Base-by-base conservation (phyloP, 805 yeast species). In the Helenozyma baotianmanensis region DNA sequence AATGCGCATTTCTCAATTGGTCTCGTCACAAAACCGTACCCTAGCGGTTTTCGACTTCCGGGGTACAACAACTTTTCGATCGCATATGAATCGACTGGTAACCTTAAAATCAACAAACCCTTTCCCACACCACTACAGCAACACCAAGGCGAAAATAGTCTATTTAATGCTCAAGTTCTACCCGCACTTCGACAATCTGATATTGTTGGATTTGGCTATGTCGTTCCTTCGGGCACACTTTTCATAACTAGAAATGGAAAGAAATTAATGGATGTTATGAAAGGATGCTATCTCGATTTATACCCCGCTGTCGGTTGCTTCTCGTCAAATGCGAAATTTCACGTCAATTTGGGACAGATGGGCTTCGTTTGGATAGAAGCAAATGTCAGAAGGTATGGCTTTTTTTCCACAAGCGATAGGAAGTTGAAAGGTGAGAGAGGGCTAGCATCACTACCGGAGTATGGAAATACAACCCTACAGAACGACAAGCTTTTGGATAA, bases 61-160 rank as follows among this genome's bases (percentile, higher is more conserved):
- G 95, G 95, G 1, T 72, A 77, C 53, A 70, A 76, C 38, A 73
- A 73, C 30, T 81, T 79, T 48, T 80, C 88, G 0, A 67, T 84
- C 30, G 82, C 82, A 3, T 77, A 83, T 50, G 90, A 83, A 53
- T 73, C 84, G 2, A 74, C 78, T 4, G 95, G 94, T 2, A 74
- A 78, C 38, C 59, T 82, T 35, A 68, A 85, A 40, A 72, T 82
- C 30, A 80, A 78, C 48, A 73, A 74, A 47, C 85, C 87, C 14
- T 75, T 79, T 29, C 66, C 72, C 1, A 62, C 71, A 1, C 70
- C 72, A 2, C 48, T 57, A 16, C 72, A 66, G 37, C 72, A 66
- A 39, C 70, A 66, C 43, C 44, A 42, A 21, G 67, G 62, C 2
- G 61, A 54, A n/a, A 54, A 60, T 27, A 65, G 72, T 36, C 51